A percentile compares a stretch with the other conserved stretches of the same genome.
Evolutionary conservation across 768 basidiomycete species (phyloP).

Genomic region (Lentinula edodes): DNA sequence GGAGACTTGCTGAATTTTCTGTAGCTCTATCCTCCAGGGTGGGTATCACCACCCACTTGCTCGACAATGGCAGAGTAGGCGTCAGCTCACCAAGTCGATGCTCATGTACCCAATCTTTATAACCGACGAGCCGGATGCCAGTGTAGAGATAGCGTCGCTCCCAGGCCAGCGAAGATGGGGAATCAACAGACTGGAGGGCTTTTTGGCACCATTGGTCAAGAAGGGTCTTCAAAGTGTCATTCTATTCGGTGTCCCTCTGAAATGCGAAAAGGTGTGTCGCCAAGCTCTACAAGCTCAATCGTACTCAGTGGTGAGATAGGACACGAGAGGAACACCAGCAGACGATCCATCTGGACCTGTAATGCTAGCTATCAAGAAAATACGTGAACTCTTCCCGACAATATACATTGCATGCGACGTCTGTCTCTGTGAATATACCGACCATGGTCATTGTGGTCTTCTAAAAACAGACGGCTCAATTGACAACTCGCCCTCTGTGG

Average conservation of each 20-base stretch:
- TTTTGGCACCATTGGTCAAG: slow-evolving; percentile 80
- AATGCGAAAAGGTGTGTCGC: slow-evolving; percentile 61
- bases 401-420: slow-evolving; percentile 93
- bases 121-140: slow-evolving; percentile 87
- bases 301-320: slow-evolving; percentile 39
- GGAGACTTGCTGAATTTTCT: neutral
- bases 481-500: slow-evolving; percentile 69
- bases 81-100: slow-evolving; percentile 83
- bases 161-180: slow-evolving; percentile 95
- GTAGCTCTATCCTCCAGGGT: slow-evolving; percentile 79
- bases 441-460: slow-evolving; percentile 93
- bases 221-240: slow-evolving; percentile 92
- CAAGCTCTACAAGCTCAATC: neutral
- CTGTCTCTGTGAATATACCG: slow-evolving; percentile 99
- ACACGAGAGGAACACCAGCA: slow-evolving; percentile 77
- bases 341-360: slow-evolving; percentile 90
- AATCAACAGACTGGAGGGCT: slow-evolving; percentile 83
- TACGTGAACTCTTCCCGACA: slow-evolving; percentile 72
- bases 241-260: slow-evolving; percentile 87
- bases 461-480: slow-evolving; percentile 73
- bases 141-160: slow-evolving; percentile 67
- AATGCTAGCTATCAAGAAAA: slow-evolving; percentile 81
- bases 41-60: slow-evolving; percentile 91
- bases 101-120: slow-evolving; percentile 99
- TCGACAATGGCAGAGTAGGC: slow-evolving; percentile 81